phyloP scores from a whole-genome alignment of 805 yeast genomes.

The Ogataea paraovalis region DNA sequence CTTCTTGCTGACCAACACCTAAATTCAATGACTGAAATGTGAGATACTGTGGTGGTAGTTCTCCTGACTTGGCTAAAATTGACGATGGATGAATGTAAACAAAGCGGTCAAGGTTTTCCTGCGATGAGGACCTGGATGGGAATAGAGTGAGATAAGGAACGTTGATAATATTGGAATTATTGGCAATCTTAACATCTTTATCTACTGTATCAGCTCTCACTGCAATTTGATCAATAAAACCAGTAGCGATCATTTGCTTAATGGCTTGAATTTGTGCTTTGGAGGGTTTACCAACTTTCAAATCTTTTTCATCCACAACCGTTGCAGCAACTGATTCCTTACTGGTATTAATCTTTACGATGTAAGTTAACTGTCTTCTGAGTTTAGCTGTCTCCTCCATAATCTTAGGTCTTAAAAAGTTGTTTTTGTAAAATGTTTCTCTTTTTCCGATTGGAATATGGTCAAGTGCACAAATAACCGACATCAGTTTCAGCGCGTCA shows the following conservation, averaged over 20 bases:
- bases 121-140: slow-evolving; percentile 33
- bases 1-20: slow-evolving; percentile 44
- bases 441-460: slow-evolving; percentile 55
- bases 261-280: slow-evolving; percentile 68
- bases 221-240: slow-evolving; percentile 88
- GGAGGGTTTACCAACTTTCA: slow-evolving; percentile 63
- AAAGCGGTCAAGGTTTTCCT: slow-evolving; percentile 43
- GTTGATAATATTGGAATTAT: slow-evolving; percentile 51
- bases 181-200: slow-evolving; percentile 55
- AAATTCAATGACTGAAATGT: slow-evolving; percentile 67
- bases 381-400: slow-evolving; percentile 84
- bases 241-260: slow-evolving; percentile 90
- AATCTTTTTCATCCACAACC: slow-evolving; percentile 34
- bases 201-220: slow-evolving; percentile 74
- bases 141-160: slow-evolving; percentile 65
- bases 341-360: slow-evolving; percentile 64
- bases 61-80: slow-evolving; percentile 54
- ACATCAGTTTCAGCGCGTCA: slow-evolving; percentile 70
- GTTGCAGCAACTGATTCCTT: slow-evolving; percentile 56
- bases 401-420: slow-evolving; percentile 71
- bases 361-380: slow-evolving; percentile 71
- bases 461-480: slow-evolving; percentile 85
- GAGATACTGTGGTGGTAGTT: slow-evolving; percentile 72
- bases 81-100: slow-evolving; percentile 84
- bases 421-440: slow-evolving; percentile 45